Percentiles rank a stretch among this genome's conserved stretches.
phyloP scores from a whole-genome alignment of 768 basidiomycete genomes.

The Lentinula sp. region DNA sequence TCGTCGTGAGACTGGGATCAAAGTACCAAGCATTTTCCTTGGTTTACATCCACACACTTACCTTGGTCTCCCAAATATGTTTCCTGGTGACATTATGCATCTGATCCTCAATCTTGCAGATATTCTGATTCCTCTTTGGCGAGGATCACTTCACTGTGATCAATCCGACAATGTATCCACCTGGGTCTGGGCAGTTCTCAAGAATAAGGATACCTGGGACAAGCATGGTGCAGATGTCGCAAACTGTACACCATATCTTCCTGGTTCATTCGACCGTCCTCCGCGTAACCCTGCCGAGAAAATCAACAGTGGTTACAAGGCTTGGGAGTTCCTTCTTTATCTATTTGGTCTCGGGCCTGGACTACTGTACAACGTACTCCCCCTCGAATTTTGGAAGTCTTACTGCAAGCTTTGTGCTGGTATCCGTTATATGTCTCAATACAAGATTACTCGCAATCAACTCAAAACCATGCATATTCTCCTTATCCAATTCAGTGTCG shows the following conservation, averaged over 20 bases:
- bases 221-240: slow-evolving; percentile 28
- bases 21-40: slow-evolving; percentile 19
- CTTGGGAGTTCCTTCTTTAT: too few species aligned
- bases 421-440: too few species aligned
- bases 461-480: too few species aligned
- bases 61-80: slow-evolving; percentile 16
- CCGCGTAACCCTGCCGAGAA: too few species aligned
- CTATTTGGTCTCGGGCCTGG: too few species aligned
- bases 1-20: slow-evolving; percentile 19
- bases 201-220: slow-evolving; percentile 22
- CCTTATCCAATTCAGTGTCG: too few species aligned
- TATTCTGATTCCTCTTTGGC: slow-evolving; percentile 25
- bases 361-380: too few species aligned
- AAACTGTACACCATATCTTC: slow-evolving; percentile 23
- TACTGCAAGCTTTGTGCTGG: too few species aligned
- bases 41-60: slow-evolving; percentile 13
- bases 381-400: too few species aligned
- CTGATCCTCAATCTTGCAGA: slow-evolving; percentile 31
- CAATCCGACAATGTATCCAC: slow-evolving; percentile 9
- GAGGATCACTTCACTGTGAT: slow-evolving; percentile 16
- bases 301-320: too few species aligned
- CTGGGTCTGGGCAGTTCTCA: slow-evolving; percentile 27
- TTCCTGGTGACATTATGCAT: slow-evolving; percentile 26
- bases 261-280: slow-evolving; percentile 32
- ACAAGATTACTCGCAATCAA: too few species aligned